Evolutionary conservation across 2,329 filamentous ascomycete species (phyloP).

Genomic region (Rhinocladiella similis): DNA sequence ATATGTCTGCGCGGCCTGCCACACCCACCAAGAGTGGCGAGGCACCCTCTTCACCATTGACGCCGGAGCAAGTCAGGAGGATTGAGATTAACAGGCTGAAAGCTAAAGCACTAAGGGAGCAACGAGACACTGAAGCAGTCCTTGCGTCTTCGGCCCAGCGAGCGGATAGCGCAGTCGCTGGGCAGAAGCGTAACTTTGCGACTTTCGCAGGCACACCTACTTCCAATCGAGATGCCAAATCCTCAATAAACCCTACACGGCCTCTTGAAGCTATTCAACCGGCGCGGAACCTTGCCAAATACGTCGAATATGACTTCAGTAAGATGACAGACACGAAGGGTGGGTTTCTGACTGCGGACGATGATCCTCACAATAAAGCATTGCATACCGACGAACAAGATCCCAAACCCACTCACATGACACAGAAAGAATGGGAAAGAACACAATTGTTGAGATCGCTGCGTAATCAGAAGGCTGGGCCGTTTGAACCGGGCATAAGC

Average conservation of each 20-base stretch:
- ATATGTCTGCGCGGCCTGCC: conserved; percentile 40
- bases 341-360: conserved; percentile 85
- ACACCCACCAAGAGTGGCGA: conserved; percentile 45
- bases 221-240: conserved; percentile 69
- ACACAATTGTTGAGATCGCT: conserved; percentile 73
- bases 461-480: conserved; percentile 71
- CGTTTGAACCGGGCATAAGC: conserved; percentile 86
- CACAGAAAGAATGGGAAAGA: conserved; percentile 85
- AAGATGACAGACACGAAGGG: conserved; percentile 98
- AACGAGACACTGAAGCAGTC: conserved; percentile 62
- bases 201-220: conserved; percentile 60
- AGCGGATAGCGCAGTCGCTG: conserved; percentile 52
- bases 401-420: conserved; percentile 83
- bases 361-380: conserved; percentile 86
- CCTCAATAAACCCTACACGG: conserved; percentile 33
- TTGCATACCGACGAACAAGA: conserved; percentile 61
- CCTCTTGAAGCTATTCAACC: conserved; percentile 63
- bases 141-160: conserved; percentile 35
- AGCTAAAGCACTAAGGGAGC: conserved; percentile 81
- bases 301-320: conserved; percentile 96
- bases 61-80: conserved; percentile 61
- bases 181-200: conserved; percentile 71
- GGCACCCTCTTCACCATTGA: conserved; percentile 49
- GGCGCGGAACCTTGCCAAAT: conserved; percentile 86
- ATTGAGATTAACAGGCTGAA: conserved; percentile 85